Base-by-base conservation (phyloP, 805 yeast species). In the Candida quercuum region DNA sequence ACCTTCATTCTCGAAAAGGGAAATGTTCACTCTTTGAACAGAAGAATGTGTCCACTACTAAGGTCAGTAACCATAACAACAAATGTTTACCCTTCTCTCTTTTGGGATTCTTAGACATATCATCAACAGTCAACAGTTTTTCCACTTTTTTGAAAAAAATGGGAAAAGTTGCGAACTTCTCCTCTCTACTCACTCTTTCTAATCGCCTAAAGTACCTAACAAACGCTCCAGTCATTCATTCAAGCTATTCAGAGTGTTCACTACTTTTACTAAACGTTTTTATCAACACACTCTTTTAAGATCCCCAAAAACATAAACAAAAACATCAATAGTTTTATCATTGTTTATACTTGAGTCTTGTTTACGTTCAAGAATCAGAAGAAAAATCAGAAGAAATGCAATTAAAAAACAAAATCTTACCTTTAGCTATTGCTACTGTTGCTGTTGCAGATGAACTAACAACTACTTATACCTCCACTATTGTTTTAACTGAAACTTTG, bases 381-480 rank as follows among this genome's bases (percentile, higher is more conserved):
- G n/a, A n/a, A n/a, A n/a, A n/a, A n/a, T n/a, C n/a, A n/a, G n/a
- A n/a, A n/a, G 34, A 32, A 47, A 52, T 54, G 56, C 43, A 46
- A 37, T 40, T 51, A 42, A 43, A 47, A 41, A 47, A 46, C 29
- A 17, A 42, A 28, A 30, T 47, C 17, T 21, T 46, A 19, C 48
- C 51, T 17, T 40, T 62, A 13, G 50, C 55, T 29, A 44, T 52
- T 32, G 48, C 65, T 23, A 49, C 64, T 6, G 37, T 51, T 30
- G 50, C 66, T 31, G 56, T 59, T 25, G 61, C 65, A 32, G 55
- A 60, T 13, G 61, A 63, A 26, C 56, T 54, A 17, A 54, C 64
- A 5, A 56, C 60, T 10, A 53, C 61, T 31, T 60, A 59, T 24
- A 66, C 65, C 39, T 69, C 72, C 28, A 59, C 68, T 32, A 59